These are phyloP conservation scores for Singerocomus inundabilis DNA, from an alignment of 1,284 basidiomycete species.

Conservation along the genomic window DNA sequence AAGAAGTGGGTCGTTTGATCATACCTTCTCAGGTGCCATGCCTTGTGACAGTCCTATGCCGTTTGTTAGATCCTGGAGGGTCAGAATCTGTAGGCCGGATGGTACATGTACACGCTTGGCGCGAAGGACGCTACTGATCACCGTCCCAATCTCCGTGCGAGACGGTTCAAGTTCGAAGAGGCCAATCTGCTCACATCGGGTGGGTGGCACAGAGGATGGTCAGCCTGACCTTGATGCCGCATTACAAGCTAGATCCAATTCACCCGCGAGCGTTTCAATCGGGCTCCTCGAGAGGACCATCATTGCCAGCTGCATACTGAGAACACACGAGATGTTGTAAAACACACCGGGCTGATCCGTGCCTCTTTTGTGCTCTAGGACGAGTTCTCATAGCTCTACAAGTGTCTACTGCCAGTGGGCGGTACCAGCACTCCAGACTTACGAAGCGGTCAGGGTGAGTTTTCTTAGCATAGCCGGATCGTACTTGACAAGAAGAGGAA, in stretches of 20 bases:
- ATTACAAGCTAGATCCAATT: conserved; percentile 25
- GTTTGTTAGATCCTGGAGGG: background rate
- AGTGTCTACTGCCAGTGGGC: too few species aligned
- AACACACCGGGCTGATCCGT: background rate
- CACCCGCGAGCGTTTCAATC: conserved; percentile 14
- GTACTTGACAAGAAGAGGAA: too few species aligned
- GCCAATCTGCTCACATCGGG: background rate
- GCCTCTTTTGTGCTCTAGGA: too few species aligned
- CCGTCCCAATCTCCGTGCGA: conserved; percentile 3
- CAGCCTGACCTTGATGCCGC: conserved; percentile 16
- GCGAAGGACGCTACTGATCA: background rate
- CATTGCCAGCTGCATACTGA: background rate
- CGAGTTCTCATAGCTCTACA: too few species aligned
- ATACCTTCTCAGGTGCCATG: conserved; percentile 3
- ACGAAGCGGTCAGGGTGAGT: too few species aligned
- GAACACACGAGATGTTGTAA: background rate
- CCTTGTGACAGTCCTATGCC: background rate
- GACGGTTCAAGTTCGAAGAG: conserved; percentile 13
- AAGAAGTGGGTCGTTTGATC: conserved; percentile 16
- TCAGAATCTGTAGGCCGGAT: conserved; percentile 7
- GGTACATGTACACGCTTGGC: background rate
- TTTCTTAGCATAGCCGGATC: too few species aligned
- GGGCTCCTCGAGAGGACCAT: too few species aligned
- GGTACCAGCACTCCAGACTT: too few species aligned
- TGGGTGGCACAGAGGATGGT: too few species aligned